Evolutionary conservation across 202 grass and related monocot genomes (phyloP).

Genomic region (Eragrostis tef): DNA sequence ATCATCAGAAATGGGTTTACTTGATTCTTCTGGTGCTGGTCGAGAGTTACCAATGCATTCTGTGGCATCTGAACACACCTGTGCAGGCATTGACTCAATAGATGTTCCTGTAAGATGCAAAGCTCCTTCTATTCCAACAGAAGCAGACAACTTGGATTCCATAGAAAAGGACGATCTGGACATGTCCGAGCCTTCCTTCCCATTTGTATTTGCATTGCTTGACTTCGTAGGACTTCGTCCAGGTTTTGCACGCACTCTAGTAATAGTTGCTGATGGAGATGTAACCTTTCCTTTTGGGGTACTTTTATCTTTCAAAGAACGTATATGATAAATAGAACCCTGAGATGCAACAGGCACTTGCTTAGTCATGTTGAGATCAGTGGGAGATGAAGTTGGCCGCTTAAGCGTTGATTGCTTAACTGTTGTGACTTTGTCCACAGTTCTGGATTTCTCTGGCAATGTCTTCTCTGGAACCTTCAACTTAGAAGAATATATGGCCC

Average conservation of each 20-base stretch:
- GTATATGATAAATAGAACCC: constrained; percentile 42
- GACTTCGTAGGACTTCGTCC: constrained; percentile 22
- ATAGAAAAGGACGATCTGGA: constrained; percentile 30
- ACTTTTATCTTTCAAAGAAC: constrained; percentile 46
- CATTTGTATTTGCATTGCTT: constrained; percentile 26
- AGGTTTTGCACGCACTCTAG: constrained; percentile 25
- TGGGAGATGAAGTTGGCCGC: constrained; percentile 45
- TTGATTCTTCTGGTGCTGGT: constrained; percentile 48
- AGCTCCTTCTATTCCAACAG: constrained; percentile 45
- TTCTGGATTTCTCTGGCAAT: constrained; percentile 40
- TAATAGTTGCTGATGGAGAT: constrained; percentile 34
- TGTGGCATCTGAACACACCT: constrained; percentile 34
- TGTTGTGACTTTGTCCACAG: constrained; percentile 46
- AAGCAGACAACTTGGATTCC: constrained; percentile 40
- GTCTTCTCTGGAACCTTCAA: constrained; percentile 51
- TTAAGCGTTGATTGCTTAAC: constrained; percentile 49
- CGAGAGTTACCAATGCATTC: constrained; percentile 43
- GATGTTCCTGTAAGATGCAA: constrained; percentile 32
- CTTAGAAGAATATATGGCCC: constrained; percentile 27
- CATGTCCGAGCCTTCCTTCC: constrained; percentile 34
- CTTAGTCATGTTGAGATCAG: constrained; percentile 45
- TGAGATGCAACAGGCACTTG: constrained; percentile 35
- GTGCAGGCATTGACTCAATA: constrained; percentile 33
- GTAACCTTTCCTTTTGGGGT: constrained; percentile 33
- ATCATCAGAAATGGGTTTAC: constrained; percentile 48